Conservation (phyloP, 2,329 filamentous ascomycete species). For the Xylariaceae sp. region DNA sequence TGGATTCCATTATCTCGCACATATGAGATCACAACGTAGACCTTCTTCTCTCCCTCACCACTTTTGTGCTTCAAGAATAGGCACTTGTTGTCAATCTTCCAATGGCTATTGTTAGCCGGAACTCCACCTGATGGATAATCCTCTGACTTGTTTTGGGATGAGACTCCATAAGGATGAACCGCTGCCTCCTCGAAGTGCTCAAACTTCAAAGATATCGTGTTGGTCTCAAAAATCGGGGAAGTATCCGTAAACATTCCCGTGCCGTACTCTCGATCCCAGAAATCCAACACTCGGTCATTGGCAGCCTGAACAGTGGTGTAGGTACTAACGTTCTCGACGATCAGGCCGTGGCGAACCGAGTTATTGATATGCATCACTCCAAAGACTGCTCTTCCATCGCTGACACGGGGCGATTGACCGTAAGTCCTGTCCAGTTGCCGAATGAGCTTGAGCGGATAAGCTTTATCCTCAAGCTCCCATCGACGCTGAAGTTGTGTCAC, state of each 20-base stretch:
- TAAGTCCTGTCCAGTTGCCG: neutral
- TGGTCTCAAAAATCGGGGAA: neutral
- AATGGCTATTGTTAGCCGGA: conserved; percentile 8
- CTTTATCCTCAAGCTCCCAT: neutral
- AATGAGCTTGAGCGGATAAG: conserved; percentile 21
- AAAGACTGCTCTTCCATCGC: neutral
- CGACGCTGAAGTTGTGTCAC: neutral
- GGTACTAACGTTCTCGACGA: conserved; percentile 17
- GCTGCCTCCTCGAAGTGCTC: neutral
- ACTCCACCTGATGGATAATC: conserved; percentile 4
- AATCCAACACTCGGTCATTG: conserved; percentile 22
- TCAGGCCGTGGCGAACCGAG: neutral
- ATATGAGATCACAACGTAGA: conserved; percentile 6
- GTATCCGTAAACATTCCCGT: conserved; percentile 8
- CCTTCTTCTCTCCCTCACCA: neutral
- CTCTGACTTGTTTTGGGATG: neutral
- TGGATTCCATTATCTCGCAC: conserved; percentile 20
- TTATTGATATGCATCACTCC: conserved; percentile 15
- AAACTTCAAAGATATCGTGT: neutral
- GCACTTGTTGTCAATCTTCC: conserved; percentile 16
- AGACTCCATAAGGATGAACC: neutral
- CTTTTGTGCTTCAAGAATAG: conserved; percentile 12
- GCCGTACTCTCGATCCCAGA: conserved; percentile 22
- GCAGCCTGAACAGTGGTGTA: conserved; percentile 19
- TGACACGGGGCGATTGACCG: neutral